phyloP scores from a whole-genome alignment of 2,329 filamentous ascomycete genomes.

The Ambrosiella cleistominuta region DNA sequence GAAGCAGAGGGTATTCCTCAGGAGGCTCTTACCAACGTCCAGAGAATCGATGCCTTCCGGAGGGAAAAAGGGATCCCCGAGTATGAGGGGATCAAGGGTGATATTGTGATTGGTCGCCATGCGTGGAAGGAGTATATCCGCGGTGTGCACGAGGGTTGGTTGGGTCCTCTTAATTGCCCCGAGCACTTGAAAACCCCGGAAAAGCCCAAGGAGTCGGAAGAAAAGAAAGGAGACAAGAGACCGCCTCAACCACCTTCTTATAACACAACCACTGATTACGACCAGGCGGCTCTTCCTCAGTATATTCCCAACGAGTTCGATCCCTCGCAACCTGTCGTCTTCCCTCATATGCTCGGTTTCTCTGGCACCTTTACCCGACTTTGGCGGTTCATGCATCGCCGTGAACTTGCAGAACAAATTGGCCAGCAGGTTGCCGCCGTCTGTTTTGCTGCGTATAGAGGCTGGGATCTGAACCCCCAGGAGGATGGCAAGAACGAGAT shows the following conservation, averaged over 20 bases:
- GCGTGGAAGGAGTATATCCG: slow-evolving; percentile 96
- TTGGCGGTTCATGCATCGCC: slow-evolving; percentile 72
- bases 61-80: slow-evolving; percentile 48
- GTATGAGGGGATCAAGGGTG: slow-evolving; percentile 59
- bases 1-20: slow-evolving; percentile 36
- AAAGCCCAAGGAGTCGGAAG: slow-evolving; percentile 16
- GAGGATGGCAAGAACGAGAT: slow-evolving; percentile 33
- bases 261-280: slow-evolving; percentile 57
- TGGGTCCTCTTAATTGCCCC: slow-evolving; percentile 62
- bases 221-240: slow-evolving; percentile 32
- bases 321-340: slow-evolving; percentile 53
- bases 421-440: slow-evolving; percentile 75
- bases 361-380: slow-evolving; percentile 73
- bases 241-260: slow-evolving; percentile 53
- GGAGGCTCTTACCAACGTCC: slow-evolving; percentile 32
- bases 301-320: slow-evolving; percentile 53
- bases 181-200: slow-evolving; percentile 20
- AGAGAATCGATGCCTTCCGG: slow-evolving; percentile 44
- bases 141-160: slow-evolving; percentile 88
- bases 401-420: slow-evolving; percentile 69
- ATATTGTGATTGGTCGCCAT: slow-evolving; percentile 76
- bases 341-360: slow-evolving; percentile 87
- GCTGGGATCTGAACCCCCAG: slow-evolving; percentile 17
- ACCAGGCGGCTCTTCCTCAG: slow-evolving; percentile 43
- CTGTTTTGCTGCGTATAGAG: slow-evolving; percentile 39